These are phyloP conservation scores for Fraxinus paxiana DNA, from an alignment of 305 asterid genomes.

Conservation along the genomic window DNA sequence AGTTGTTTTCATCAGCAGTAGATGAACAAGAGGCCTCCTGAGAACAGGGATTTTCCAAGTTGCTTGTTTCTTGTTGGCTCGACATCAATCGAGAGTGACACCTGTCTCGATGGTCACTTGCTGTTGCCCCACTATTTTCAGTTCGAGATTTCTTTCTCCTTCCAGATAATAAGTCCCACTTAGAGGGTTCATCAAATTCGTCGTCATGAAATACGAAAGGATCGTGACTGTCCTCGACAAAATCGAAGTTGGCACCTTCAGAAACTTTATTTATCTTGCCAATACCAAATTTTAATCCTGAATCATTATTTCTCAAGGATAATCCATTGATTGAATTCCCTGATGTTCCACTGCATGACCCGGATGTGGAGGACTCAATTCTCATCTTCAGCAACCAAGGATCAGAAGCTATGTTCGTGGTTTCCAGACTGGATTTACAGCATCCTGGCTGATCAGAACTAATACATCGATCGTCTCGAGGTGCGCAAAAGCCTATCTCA, in stretches of 20 bases:
- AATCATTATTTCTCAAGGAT: constrained; percentile 30
- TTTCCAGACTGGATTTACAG: constrained; percentile 36
- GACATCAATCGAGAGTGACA: constrained; percentile 22
- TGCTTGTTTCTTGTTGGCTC: constrained; percentile 58
- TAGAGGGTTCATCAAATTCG: constrained; percentile 63
- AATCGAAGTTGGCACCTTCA: constrained; percentile 24
- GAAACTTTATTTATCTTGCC: constrained; percentile 28
- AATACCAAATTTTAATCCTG: constrained; percentile 33
- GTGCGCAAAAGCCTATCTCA: constrained; percentile 36
- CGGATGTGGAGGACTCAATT: constrained; percentile 57
- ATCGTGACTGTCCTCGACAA: constrained; percentile 48
- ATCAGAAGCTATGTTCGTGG: constrained; percentile 38
- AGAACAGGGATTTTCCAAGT: constrained; percentile 37
- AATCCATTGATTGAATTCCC: constrained; percentile 26
- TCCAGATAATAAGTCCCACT: constrained; percentile 82
- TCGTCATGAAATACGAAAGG: constrained; percentile 84
- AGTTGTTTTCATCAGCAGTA: constrained; percentile 40
- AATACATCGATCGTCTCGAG: constrained; percentile 31
- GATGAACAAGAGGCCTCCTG: constrained; percentile 58
- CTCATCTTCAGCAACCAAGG: constrained; percentile 52
- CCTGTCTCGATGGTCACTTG: constrained; percentile 29
- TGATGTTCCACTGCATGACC: constrained; percentile 58
- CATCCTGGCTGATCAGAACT: constrained; percentile 32
- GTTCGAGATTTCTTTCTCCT: constrained; percentile 30
- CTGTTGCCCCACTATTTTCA: constrained; percentile 35